Conservation (phyloP, 2,329 filamentous ascomycete genomes). For the Aspergillus bombycis region DNA sequence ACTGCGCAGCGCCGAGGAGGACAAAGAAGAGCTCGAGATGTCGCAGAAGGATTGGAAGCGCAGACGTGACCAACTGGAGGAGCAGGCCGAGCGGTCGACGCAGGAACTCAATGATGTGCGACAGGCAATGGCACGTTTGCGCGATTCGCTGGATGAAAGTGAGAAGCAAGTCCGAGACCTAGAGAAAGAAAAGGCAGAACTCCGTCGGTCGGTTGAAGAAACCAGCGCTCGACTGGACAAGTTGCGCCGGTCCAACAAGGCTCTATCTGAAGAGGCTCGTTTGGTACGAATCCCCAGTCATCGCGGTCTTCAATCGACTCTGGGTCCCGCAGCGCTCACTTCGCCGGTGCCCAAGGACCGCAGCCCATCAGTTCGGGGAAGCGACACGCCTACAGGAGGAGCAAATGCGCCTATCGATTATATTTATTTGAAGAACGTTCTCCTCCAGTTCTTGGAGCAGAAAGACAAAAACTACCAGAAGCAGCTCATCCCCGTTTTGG, state of each 20-base stretch:
- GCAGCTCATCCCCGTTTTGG: conserved; percentile 67
- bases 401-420: conserved; percentile 54
- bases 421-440: conserved; percentile 68
- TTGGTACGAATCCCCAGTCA: conserved; percentile 52
- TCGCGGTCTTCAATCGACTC: conserved; percentile 64
- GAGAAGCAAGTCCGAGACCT: conserved; percentile 82
- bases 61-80: conserved; percentile 75
- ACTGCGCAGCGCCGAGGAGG: conserved; percentile 69
- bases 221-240: conserved; percentile 77
- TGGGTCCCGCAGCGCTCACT: conserved; percentile 46
- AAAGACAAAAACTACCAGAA: conserved; percentile 70
- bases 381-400: conserved; percentile 41
- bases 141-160: conserved; percentile 80
- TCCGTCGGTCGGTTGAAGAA: conserved; percentile 77
- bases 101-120: conserved; percentile 77
- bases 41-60: conserved; percentile 74
- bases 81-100: conserved; percentile 66
- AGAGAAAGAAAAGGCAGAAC: conserved; percentile 77
- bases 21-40: conserved; percentile 76
- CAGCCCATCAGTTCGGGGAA: conserved; percentile 36
- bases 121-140: conserved; percentile 74
- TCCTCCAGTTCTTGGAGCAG: conserved; percentile 68
- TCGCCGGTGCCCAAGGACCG: conserved; percentile 51
- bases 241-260: conserved; percentile 68
- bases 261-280: conserved; percentile 62